A percentile compares a stretch with the other conserved stretches of the same genome.
These are phyloP conservation scores for Pichia occidentalis DNA, from an alignment of 805 yeast genomes.

Conservation along the genomic window DNA sequence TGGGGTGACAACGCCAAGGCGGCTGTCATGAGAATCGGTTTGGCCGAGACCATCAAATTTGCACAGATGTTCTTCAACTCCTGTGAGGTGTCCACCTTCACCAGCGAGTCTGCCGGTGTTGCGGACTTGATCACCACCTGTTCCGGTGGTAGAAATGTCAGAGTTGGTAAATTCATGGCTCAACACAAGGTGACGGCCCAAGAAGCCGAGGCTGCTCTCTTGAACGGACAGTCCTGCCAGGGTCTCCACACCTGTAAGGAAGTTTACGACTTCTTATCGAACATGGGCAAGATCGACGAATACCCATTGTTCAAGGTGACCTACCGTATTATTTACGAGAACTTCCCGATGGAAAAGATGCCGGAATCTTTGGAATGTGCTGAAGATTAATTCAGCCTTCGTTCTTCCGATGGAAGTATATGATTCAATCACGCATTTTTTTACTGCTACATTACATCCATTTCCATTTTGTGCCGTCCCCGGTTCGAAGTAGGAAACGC, in stretches of 20 bases:
- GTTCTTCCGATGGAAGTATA: no score
- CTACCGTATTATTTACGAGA: conserved; percentile 74
- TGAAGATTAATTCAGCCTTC: conserved; percentile 6
- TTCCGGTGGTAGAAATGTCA: conserved; percentile 94
- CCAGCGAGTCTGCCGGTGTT: conserved; percentile 94
- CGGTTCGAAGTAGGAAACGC: no score
- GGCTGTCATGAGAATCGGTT: conserved; percentile 94
- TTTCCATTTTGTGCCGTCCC: no score
- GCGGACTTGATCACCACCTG: conserved; percentile 98
- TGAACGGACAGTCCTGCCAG: conserved; percentile 96
- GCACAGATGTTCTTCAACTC: conserved; percentile 76
- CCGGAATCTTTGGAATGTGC: conserved; percentile 58
- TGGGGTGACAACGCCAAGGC: conserved; percentile 99
- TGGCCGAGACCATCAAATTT: conserved; percentile 83
- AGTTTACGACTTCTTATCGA: conserved; percentile 74
- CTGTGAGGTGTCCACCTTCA: conserved; percentile 71
- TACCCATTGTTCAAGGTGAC: conserved; percentile 81
- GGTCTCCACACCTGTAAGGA: conserved; percentile 88
- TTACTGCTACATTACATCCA: no score
- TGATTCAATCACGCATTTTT: no score
- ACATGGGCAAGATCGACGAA: conserved; percentile 47
- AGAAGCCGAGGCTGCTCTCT: conserved; percentile 76
- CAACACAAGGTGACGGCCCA: conserved; percentile 67
- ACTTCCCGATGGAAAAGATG: conserved; percentile 64
- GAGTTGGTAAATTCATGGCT: conserved; percentile 84